Conservation (phyloP, 257 asterid species). For the Echites panduratus region DNA sequence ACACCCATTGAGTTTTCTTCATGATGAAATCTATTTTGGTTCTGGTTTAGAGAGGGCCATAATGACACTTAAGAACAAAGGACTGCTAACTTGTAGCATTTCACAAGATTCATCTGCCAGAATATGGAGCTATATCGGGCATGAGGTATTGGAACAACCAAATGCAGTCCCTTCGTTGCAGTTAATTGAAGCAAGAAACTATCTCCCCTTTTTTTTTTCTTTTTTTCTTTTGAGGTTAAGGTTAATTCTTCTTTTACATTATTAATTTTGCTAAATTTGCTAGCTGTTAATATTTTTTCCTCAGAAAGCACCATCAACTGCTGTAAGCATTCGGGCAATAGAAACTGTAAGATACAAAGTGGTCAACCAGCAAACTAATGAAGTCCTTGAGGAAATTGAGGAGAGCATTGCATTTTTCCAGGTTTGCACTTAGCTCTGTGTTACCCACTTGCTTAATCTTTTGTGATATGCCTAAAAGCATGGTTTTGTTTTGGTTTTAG, state of each 20-base stretch:
- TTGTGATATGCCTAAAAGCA: not conserved
- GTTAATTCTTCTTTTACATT: not conserved
- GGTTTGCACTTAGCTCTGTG: conserved; percentile 33
- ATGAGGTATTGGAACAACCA: conserved; percentile 42
- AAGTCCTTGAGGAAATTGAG: conserved; percentile 92
- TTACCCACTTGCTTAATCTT: not conserved
- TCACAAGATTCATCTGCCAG: conserved; percentile 55
- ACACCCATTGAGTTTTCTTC: conserved; percentile 61
- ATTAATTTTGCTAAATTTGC: not conserved
- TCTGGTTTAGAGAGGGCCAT: conserved; percentile 55
- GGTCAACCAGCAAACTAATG: conserved; percentile 55
- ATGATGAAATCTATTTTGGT: conserved; percentile 74
- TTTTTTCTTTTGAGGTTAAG: not conserved
- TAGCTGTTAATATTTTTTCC: conserved; percentile 16
- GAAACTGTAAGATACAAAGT: conserved; percentile 76
- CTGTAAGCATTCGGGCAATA: conserved; percentile 73
- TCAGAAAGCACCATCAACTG: conserved; percentile 65
- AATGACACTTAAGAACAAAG: conserved; percentile 54
- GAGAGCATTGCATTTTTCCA: conserved; percentile 96
- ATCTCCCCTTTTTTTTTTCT: too few relatives aligned
- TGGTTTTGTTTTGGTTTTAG: not conserved
- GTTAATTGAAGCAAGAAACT: not conserved
- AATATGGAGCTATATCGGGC: conserved; percentile 86
- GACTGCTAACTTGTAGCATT: conserved; percentile 53
- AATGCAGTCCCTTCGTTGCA: not conserved